Base-by-base conservation (phyloP, 2,329 filamentous ascomycete species). In the Aaosphaeria arxii region DNA sequence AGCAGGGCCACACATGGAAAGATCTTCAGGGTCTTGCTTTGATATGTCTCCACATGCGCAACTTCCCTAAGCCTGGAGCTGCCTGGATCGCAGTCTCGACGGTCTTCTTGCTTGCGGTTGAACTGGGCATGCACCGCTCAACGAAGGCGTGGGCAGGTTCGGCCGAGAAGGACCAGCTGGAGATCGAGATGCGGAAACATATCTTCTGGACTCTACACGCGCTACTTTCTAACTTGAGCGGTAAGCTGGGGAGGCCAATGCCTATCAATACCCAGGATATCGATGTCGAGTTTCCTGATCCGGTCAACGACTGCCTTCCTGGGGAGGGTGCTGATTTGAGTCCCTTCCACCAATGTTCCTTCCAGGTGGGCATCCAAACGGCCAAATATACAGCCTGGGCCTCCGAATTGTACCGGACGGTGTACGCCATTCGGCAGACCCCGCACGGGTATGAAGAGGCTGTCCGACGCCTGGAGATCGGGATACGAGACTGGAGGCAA, bases 161-260 rank as follows among this genome's bases (percentile, higher is more conserved):
- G 1, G 58, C 67, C 1, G 58, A 64, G 2, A 72, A 71, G 30
- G 79, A 76, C 58, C 63, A 72, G n/a, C 76, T 91, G 1, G 82
- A 87, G 5, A 81, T 88, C 50, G 89, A 95, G 65, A 78, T 91
- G 69, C 80, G 89, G 28, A 91, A 91, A 71, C 79, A 89, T 11
- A 78, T 85, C 1, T 95, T 89, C 76, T 95, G 88, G 87, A 78
- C 78, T 5, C 77, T 91, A 7, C 71, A 91, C 38, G 75, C 79
- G 5, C 76, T 91, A 11, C 79, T 84, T 50, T 77, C 88, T 7
- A 83, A 82, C n/a, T 74, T 92, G 7, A 84, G 84, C 56, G 88
- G 88, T 17, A 88, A 88, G 49, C 81, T 91, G 33, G 89, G 89
- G 13, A 79, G 85, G 11, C 89, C 89, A 1, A 88, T 94, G 80